Base-by-base conservation (phyloP, 2,329 filamentous ascomycete species). In the Pseudonectria foliicola region DNA sequence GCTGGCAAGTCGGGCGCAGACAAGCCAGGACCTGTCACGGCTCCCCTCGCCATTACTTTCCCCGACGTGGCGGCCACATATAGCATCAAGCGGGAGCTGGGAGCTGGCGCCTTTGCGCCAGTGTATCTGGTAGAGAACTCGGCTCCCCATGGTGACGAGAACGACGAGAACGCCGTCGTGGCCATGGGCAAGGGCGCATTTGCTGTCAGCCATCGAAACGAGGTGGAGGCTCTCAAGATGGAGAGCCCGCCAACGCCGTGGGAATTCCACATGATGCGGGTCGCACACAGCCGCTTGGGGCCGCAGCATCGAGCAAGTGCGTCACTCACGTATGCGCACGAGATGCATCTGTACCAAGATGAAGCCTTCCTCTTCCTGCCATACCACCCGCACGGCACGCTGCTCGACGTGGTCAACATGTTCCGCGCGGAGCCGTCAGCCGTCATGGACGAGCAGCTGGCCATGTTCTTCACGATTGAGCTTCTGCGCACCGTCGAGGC, bases 241-340 rank as follows among this genome's bases (percentile, higher is more conserved):
- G 92, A 98, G 63, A 76, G 83, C 23, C 87, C 89, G 1, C 85
- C 90, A 0, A 83, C 80, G 4, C 73, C 85, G 0, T 98, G 92
- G 92, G 92, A 98, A 56, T 98, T 96, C 55, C 85, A 95, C 62
- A 93, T 98, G 61, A 87, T 96, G 67, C 82, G 86, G 2, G 76
- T 87, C 36, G 79, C 85, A 2, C 85, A 90, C 44, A 68, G 75
- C 14, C 83, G 92, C 1, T 70, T 98, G 0, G 82, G 81, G 0
- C 71, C 81, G 1, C 75, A 73, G 21, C 66, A 83, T 40, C 80
- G 90, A 11, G 82, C 83, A 0, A 72, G 78, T 1, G 79, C 85
- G 3, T 93, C 85, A 11, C 71, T 98, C 39, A 78, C 94, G 2
- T 74, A 79, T 25, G 90, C 84, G 0, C 84, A 95, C 47, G 90